Base-by-base conservation (phyloP, 257 asterid species). In the Solanum stenotomum region DNA sequence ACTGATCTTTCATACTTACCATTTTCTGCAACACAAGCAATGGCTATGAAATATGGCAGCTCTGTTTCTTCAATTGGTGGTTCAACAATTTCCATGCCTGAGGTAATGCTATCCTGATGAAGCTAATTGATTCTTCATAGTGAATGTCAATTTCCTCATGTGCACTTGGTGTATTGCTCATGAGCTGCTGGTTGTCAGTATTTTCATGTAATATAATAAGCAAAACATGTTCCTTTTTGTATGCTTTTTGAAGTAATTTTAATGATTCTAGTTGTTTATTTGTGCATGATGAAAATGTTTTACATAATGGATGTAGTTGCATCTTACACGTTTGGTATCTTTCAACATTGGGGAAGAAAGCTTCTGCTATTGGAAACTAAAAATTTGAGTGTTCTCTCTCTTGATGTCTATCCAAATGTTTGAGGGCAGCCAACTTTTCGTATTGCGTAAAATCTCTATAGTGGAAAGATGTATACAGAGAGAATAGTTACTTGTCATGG, bases 1-100 rank as follows among this genome's bases (percentile, higher is more conserved):
- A 87, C 95, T 85, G 98, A 96, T 89, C 90, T 93, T 87, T 93
- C 93, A 74, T 91, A 93, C 92, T 92, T 95, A 8, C 95, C 90
- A 10, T 95, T 93, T 90, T 90, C 95, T 34, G 84, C 88, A 65
- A 83, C 94, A 27, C 98, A 93, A 90, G 90, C 95, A 75, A 86
- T 89, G 93, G 91, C 96, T 75, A 22, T 94, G 31, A 91, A 94
- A 88, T 95, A 92, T 90, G 98, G 94, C 40, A 93, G 87, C 90
- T 56, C 95, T 23, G 93, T 86, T 44, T 92, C 98, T 34, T 92
- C 95, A 14, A 87, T 88, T 4, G 90, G 98, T 61, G 93, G 85
- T 85, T 90, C 98, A 63, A 89, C 94, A 71, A 90, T 92, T 87
- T 92, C 99, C 85, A 89, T 95, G 92, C 87, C 98, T 10, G 98